Percentiles rank a stretch among this genome's conserved stretches.
phyloP scores from a whole-genome alignment of 257 asterid species.

The Solanum tarapatanum region DNA sequence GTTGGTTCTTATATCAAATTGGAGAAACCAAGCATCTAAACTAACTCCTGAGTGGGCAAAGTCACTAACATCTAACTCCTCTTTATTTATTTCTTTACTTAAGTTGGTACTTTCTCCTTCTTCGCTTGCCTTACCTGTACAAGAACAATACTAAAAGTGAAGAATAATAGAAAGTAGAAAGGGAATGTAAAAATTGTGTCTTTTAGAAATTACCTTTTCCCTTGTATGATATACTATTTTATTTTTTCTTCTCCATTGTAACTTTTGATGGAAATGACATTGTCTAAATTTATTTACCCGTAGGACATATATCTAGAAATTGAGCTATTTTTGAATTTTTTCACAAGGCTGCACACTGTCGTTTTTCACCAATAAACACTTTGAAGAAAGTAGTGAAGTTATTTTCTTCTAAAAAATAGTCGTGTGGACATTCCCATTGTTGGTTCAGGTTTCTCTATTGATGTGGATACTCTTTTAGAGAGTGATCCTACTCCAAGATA shows the following conservation, averaged over 20 bases:
- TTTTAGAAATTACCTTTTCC: not conserved
- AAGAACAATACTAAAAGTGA: not conserved
- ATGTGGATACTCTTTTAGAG: slow-evolving; percentile 46
- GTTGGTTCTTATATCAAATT: too few species aligned
- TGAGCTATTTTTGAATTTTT: slow-evolving; percentile 65
- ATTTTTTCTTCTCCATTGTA: not conserved
- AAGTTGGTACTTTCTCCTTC: not conserved
- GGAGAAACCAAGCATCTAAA: too few species aligned
- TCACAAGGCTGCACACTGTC: slow-evolving; percentile 63
- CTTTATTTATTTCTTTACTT: too few species aligned
- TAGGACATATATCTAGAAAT: slow-evolving; percentile 84
- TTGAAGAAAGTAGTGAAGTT: slow-evolving; percentile 34
- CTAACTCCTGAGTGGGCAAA: too few species aligned
- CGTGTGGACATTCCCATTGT: slow-evolving; percentile 21
- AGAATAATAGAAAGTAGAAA: not conserved
- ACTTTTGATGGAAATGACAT: not conserved
- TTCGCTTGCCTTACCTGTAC: not conserved
- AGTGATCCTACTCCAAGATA: slow-evolving; percentile 30
- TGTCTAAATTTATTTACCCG: not conserved
- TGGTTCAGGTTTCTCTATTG: slow-evolving; percentile 7
- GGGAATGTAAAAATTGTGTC: not conserved
- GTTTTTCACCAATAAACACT: slow-evolving; percentile 68
- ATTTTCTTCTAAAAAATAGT: slow-evolving; percentile 28
- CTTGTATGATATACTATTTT: not conserved
- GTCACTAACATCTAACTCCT: too few species aligned